These are phyloP conservation scores for Epichloe typhina DNA, from an alignment of 2,329 filamentous ascomycete species.

Conservation along the genomic window DNA sequence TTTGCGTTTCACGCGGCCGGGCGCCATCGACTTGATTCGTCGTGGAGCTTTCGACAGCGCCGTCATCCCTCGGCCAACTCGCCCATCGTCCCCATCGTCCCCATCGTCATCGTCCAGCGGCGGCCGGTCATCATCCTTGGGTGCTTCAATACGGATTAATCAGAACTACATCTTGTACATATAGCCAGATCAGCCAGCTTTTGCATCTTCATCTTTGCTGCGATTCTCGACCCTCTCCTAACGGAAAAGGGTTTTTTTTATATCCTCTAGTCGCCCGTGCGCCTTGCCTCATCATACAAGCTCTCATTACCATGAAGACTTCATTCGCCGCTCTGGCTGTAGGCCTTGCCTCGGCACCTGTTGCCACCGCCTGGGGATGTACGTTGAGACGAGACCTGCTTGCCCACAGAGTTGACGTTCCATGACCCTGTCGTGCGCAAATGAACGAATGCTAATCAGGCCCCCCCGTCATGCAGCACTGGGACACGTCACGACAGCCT, in stretches of 20 bases:
- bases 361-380: slow-evolving; percentile 29
- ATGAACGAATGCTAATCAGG: neutral
- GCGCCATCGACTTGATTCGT: too few relatives aligned
- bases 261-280: neutral
- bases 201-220: neutral
- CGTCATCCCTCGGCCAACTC: too few relatives aligned
- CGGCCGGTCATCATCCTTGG: too few relatives aligned
- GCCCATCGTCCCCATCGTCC: neutral
- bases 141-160: too few relatives aligned
- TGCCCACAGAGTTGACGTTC: too few relatives aligned
- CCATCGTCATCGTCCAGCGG: neutral
- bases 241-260: too few relatives aligned
- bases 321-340: slow-evolving; percentile 16
- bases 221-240: neutral
- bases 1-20: too few relatives aligned
- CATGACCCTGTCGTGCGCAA: neutral
- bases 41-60: too few relatives aligned
- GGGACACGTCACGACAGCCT: slow-evolving; percentile 53
- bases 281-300: neutral
- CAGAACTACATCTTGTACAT: neutral
- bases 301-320: slow-evolving; percentile 19
- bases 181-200: neutral
- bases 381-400: slow-evolving; percentile 10
- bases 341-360: slow-evolving; percentile 20
- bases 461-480: slow-evolving; percentile 28